Conservation (phyloP, 139 green algal species). For the Picochlorum sp. region DNA sequence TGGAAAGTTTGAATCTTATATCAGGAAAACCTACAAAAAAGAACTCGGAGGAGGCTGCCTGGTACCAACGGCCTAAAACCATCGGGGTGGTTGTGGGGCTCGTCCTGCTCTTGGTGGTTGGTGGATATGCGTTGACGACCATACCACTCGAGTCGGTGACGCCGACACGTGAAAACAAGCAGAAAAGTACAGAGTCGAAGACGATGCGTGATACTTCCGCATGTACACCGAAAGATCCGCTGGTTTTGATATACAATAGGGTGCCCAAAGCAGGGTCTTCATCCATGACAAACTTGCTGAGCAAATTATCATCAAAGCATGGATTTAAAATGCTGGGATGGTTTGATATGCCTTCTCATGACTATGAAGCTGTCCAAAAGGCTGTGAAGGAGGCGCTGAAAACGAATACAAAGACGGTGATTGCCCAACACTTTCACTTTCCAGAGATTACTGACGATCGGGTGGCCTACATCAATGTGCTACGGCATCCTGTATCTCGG, state of each 20-base stretch:
- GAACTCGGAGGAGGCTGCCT: background rate
- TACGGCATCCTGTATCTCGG: constrained; percentile 4
- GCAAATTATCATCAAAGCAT: background rate
- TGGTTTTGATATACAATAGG: constrained; percentile 8
- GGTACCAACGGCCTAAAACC: background rate
- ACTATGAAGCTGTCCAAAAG: background rate
- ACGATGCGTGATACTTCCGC: background rate
- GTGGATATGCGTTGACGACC: too few relatives aligned
- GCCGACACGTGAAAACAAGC: background rate
- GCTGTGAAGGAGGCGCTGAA: background rate
- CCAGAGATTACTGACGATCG: background rate
- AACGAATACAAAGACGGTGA: constrained; percentile 2
- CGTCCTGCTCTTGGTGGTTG: too few relatives aligned
- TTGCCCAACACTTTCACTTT: constrained; percentile 13
- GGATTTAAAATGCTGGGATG: constrained; percentile 6
- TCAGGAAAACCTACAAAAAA: constrained; percentile 1
- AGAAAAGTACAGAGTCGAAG: background rate
- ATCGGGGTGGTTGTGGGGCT: too few relatives aligned
- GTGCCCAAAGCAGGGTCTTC: constrained; percentile 10
- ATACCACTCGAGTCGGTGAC: background rate
- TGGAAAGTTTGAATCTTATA: constrained; percentile 1
- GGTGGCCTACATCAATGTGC: constrained; percentile 12
- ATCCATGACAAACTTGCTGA: constrained; percentile 7
- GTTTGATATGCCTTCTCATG: constrained; percentile 2
- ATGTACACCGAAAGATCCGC: constrained; percentile 1